Evolutionary conservation across 768 basidiomycete genomes (phyloP), one percentile per base, ranked within the genome.

Genomic region (Lentinula sp.): DNA sequence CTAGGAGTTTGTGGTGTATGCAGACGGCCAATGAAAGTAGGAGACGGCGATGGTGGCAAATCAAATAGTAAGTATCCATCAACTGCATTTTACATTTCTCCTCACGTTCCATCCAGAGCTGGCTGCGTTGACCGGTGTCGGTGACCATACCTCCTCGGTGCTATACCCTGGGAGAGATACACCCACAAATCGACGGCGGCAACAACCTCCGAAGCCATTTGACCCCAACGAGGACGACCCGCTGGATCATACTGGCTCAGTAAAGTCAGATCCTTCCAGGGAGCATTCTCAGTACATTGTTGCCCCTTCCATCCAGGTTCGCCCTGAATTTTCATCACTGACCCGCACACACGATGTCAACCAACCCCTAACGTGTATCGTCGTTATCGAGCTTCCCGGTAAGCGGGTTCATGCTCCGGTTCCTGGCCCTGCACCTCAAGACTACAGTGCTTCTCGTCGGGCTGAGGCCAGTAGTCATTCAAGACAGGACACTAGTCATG

Each of bases 1-100:
- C 77, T 97, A 23, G 97, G 97, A 18, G 92, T 99, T 16, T 99
- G 97, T 66, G 97, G 97, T 42, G 94, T 98, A 2, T 99, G 97
- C 71, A 82, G 97, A 66, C 83, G 95, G 36, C 95, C 95, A 16
- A 98, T 99, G 97, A 94, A 94, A 69, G 82, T 99, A 15, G 90
- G 88, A 23, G 94, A 96, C 61, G 90, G 90, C 28, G 91, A 93
- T 67, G 83, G 85, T 9, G 86, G 87, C 62, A 93, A 91, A 77
- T 88, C 84, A 37, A 96, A 95, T 79, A 98, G 96, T 97, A 77
- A 77, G 80, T 76, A 18, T 16, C 52, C 32, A 15, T 63, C 66
- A 45, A 63, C 36, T 41, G 60, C 50, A 36, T 63, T 35, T 62
- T 32, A 16, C 48, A 42, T 4, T 8, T 5, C 8, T 43, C 13